Evolutionary conservation across 768 basidiomycete species (phyloP).

Genomic region (Tulasnella sp.): DNA sequence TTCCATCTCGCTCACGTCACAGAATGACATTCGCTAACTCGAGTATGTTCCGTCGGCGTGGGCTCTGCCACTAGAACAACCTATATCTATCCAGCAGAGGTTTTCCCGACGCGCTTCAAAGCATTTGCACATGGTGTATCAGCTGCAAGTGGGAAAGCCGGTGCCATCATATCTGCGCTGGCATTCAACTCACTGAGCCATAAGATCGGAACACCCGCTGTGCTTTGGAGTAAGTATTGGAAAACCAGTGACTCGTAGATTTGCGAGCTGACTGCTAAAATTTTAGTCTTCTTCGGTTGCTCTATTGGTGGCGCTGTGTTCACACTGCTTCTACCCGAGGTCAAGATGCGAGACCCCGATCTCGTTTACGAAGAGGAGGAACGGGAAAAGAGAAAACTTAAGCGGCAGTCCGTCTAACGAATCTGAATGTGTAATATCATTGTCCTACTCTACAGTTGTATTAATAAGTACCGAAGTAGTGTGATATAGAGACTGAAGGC

Average conservation of each 20-base stretch:
- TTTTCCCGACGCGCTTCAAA: constrained; percentile 73
- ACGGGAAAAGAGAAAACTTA: neutral
- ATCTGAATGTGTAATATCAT: neutral
- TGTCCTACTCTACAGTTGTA: neutral
- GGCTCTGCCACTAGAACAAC: neutral
- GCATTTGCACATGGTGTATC: constrained; percentile 71
- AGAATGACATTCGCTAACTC: neutral
- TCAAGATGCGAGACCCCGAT: constrained; percentile 52
- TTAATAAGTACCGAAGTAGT: neutral
- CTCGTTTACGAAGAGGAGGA: constrained; percentile 37
- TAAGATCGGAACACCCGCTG: constrained; percentile 60
- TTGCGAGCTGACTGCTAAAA: too few species aligned
- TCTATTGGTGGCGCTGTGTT: constrained; percentile 13
- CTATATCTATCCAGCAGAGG: constrained; percentile 75
- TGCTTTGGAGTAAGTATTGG: constrained; percentile 63
- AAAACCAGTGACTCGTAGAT: neutral
- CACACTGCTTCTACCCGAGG: constrained; percentile 53
- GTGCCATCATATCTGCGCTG: constrained; percentile 72
- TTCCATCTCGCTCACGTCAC: neutral
- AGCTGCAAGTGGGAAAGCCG: constrained; percentile 71
- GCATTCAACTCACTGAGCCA: constrained; percentile 59
- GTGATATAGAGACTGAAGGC: too few species aligned
- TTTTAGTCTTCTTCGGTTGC: neutral
- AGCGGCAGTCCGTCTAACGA: neutral
- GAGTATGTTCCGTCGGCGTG: neutral